Evolutionary conservation across 2,329 filamentous ascomycete species (phyloP).

Genomic region (Trichoderma sp.): DNA sequence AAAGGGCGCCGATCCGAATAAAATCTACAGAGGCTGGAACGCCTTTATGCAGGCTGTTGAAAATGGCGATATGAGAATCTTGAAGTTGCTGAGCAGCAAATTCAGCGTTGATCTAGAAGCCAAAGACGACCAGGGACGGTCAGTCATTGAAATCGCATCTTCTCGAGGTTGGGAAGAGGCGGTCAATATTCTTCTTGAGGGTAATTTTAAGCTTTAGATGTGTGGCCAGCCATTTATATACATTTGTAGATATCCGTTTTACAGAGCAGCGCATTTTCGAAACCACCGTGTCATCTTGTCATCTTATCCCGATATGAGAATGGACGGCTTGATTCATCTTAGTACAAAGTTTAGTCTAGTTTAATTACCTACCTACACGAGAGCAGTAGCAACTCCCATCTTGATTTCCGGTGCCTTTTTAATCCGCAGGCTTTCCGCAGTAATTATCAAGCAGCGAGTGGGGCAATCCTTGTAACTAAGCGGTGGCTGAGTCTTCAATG

Average conservation of each 20-base stretch:
- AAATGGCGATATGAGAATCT: conserved; percentile 60
- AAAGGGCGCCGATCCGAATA: conserved; percentile 69
- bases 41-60: conserved; percentile 68
- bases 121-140: conserved; percentile 57
- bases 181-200: conserved; percentile 53
- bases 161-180: conserved; percentile 64
- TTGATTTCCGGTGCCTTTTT: neutral
- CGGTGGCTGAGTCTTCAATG: conserved; percentile 9
- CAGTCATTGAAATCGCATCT: conserved; percentile 61
- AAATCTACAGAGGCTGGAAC: conserved; percentile 68
- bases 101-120: conserved; percentile 56
- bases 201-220: conserved; percentile 23
- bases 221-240: neutral
- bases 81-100: conserved; percentile 56
- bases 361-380: neutral
- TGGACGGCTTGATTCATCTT: neutral
- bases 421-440: neutral
- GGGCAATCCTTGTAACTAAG: neutral
- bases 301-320: neutral
- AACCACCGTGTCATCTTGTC: neutral
- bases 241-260: neutral
- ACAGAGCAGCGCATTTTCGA: conserved; percentile 4
- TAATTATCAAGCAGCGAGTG: neutral
- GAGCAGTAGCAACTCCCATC: neutral
- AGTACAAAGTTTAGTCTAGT: neutral